Base-by-base conservation (phyloP, 2,329 filamentous ascomycete species). In the Elsinoe batatas region DNA sequence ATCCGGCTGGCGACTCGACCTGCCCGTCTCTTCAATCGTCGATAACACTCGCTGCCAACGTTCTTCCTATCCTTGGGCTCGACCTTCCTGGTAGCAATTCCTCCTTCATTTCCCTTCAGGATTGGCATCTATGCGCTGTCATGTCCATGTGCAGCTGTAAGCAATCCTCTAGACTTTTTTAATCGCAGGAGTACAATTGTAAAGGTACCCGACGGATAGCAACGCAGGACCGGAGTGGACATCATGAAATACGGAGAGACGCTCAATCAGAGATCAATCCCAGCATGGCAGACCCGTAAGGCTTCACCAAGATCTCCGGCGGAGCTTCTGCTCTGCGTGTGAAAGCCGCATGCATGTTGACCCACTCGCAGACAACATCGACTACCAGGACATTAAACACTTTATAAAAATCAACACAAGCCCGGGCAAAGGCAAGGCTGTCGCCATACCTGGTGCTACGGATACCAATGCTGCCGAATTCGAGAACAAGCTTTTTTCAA, bases 341-440 rank as follows among this genome's bases (percentile, higher is more conserved):
- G n/a, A 13, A 38, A 18, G 8, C n/a, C 11, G 47, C 32, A 51
- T 51, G 33, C 33, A 51, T 43, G 43, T 37, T 58, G 46, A 57
- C 59, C 50, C 18, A 44, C 32, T 60, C 38, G 33, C 68, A 88
- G 85, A 91, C 68, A 93, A 94, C 70, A 82, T 94, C 70, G 88
- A 93, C 69, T 94, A 94, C 76, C 88, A 91, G 68, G 86, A 87
- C 49, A 79, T 94, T 60, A 94, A 94, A 71, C 79, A 87, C 68
- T 78, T 88, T 64, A 91, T 94, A 75, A 93, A 91, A 69, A 79
- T 79, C 58, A 81, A 89, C 66, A 94, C 88, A 1, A 85, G 83
- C 11, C 80, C 79, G 43, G 81, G 84, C 68, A 81, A 86, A 63
- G 84, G 83, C 26, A 77, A 76, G 62, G 84, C 85, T 44, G 81